Base-by-base conservation (phyloP, 2,329 filamentous ascomycete genomes). In the Erysiphe neolycopersici region DNA sequence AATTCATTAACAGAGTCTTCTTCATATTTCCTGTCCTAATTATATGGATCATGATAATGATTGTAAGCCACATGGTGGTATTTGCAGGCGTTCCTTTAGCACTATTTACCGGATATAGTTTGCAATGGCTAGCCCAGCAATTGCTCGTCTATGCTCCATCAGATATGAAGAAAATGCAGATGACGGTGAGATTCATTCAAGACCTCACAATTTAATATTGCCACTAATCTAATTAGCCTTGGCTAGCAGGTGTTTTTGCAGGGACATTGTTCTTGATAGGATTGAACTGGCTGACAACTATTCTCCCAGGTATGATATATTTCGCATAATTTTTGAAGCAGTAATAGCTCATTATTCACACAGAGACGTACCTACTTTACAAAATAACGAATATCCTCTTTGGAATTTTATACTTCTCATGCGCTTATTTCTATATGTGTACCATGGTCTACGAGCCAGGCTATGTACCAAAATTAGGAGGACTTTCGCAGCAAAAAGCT, bases 181-280 rank as follows among this genome's bases (percentile, higher is more conserved):
- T 79, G 61, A 95, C 89, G 46, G 78, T 83, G 65, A 54, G 75
- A 36, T 26, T 26, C 22, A 26, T 26, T 26, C 29, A 29, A 32
- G 4, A 36, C 18, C 19, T 38, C 4, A 18, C 13, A 40, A 51
- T n/a, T 47, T 47, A 16, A 31, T 17, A 13, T 16, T 41, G 5
- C 13, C 22, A 17, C 39, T 41, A 41, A 41, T 17, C 16, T 51
- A 32, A 45, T n/a, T 45, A 85, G 77, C 87, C 89, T 12, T 95
- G 85, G 68, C 66, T 98, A 51, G 77, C 89, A 0, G 89, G 89
- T 45, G 85, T 98, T 48, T 98, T 98, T 61, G 78, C 84, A 0
- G 85, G 67, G 1, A 80, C 85, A 0, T 60, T 94, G 16, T 91
- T 92, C 55, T 76, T 82, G 64, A 73, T 83, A 4, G 80, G 76